Base-by-base conservation (phyloP, 192 early-diverging fungal species). In the Chytriomyces sp. region DNA sequence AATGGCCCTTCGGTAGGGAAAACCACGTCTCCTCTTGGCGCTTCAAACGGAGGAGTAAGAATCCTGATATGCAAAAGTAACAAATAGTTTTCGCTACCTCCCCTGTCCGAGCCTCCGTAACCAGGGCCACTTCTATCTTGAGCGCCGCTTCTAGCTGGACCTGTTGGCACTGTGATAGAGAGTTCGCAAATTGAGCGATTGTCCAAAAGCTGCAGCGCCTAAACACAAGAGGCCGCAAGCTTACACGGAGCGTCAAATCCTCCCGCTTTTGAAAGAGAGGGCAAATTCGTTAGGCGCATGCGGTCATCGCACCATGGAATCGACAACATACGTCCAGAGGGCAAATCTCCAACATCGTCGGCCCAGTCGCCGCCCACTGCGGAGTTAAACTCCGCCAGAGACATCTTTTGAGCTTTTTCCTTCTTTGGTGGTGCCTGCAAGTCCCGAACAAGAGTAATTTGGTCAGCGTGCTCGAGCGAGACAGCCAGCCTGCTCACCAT, bases 381-480 rank as follows among this genome's bases (percentile, higher is more conserved):
- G 60, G 87, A 77, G 71, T 92, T 83, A 78, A 98, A 98, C 79
- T 90, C 90, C 49, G 75, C 82, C 78, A 98, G 88, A 63, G 88
- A 90, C 93, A 98, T 92, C 75, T 90, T 93, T 79, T 91, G 89
- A 54, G 81, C 89, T 84, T 95, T 96, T 81, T 95, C 73, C n/a
- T n/a, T n/a, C 91, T 91, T 44, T 60, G 33, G 33, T 30, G 65
- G 65, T 12, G 32, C 44, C 44, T 49, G 44, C 44, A 3, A 49
- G 44, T 49, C 17, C 14, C 44, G 44, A n/a, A n/a, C 44, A 49
- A 3, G 44, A 22, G 3, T 22, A 49, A 49, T 14, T 49, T n/a
- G n/a, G n/a, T 14, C n/a, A n/a, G n/a, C n/a, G n/a, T n/a, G 22
- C 44, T 49, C 22, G 44, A 22, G 44, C 44, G 22, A 49, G 14